phyloP scores from a whole-genome alignment of 2,329 filamentous ascomycete genomes.

The Fusarium poae region DNA sequence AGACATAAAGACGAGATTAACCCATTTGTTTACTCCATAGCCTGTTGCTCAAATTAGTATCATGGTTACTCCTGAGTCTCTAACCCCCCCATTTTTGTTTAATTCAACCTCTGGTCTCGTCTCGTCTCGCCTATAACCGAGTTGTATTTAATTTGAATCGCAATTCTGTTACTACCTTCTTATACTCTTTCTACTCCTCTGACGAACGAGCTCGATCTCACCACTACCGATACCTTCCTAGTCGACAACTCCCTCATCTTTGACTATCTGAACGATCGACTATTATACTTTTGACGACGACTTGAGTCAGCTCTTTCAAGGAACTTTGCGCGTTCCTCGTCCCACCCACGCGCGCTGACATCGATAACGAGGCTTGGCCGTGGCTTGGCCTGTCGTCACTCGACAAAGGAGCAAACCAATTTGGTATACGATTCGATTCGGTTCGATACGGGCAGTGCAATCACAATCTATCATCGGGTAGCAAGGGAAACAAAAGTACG shows the following conservation, averaged over 20 bases:
- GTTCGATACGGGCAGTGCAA: slow-evolving; percentile 1
- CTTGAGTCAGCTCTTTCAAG: slow-evolving; percentile 20
- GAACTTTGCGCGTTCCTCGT: slow-evolving; percentile 24
- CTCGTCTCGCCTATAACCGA: slow-evolving; percentile 29
- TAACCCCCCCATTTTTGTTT: slow-evolving; percentile 19
- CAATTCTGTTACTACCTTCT: neutral
- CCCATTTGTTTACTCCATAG: slow-evolving; percentile 15
- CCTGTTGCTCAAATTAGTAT: slow-evolving; percentile 36
- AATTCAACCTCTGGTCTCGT: slow-evolving; percentile 32
- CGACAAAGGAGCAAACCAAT: slow-evolving; percentile 1
- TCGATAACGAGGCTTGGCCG: slow-evolving; percentile 39
- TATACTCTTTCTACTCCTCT: neutral
- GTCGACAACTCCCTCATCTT: neutral
- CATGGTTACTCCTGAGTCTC: slow-evolving; percentile 32
- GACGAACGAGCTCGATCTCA: neutral
- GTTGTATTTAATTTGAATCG: slow-evolving; percentile 7
- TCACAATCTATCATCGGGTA: neutral
- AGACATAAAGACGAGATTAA: slow-evolving; percentile 37
- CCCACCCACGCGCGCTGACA: slow-evolving; percentile 41
- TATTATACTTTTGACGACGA: slow-evolving; percentile 12
- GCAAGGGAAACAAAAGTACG: neutral
- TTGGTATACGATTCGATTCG: neutral
- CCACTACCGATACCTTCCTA: neutral
- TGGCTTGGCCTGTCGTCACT: slow-evolving; percentile 37
- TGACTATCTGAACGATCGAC: slow-evolving; percentile 7